Percentiles rank a stretch among this genome's conserved stretches.
These are phyloP conservation scores for Alternaria solani DNA, from an alignment of 2,329 filamentous ascomycete species.

Conservation along the genomic window DNA sequence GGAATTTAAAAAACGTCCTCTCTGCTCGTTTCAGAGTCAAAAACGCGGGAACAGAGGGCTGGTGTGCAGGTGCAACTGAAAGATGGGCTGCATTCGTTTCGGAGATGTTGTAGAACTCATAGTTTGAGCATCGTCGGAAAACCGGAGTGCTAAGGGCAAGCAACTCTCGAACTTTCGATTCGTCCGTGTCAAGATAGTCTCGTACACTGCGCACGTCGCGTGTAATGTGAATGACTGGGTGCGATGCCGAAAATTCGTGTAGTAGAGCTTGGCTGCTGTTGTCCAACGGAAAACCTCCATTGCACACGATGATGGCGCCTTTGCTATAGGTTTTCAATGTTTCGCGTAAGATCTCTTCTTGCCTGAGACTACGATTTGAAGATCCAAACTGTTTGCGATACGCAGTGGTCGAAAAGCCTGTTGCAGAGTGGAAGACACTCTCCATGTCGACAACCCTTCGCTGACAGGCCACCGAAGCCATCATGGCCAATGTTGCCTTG, in stretches of 20 bases:
- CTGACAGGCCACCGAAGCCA: slow-evolving; percentile 74
- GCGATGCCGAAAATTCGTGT: slow-evolving; percentile 67
- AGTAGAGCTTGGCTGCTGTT: slow-evolving; percentile 67
- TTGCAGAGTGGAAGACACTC: slow-evolving; percentile 69
- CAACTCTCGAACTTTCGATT: slow-evolving; percentile 65
- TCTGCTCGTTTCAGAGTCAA: slow-evolving; percentile 73
- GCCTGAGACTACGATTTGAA: slow-evolving; percentile 68
- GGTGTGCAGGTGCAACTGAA: slow-evolving; percentile 35
- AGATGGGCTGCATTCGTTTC: slow-evolving; percentile 54
- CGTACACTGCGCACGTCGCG: slow-evolving; percentile 71
- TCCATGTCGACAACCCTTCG: slow-evolving; percentile 74
- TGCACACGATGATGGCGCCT: slow-evolving; percentile 74
- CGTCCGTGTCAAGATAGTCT: slow-evolving; percentile 63
- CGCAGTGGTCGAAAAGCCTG: slow-evolving; percentile 66
- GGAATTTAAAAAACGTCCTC: slow-evolving; percentile 72
- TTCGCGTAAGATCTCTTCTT: slow-evolving; percentile 68
- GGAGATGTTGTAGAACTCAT: slow-evolving; percentile 79
- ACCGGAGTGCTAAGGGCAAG: slow-evolving; percentile 65
- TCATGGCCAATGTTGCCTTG: slow-evolving; percentile 77
- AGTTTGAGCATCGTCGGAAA: slow-evolving; percentile 72
- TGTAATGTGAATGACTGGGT: slow-evolving; percentile 76
- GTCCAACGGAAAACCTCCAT: slow-evolving; percentile 69
- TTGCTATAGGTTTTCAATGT: slow-evolving; percentile 66
- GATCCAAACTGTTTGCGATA: slow-evolving; percentile 71
- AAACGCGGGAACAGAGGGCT: slow-evolving; percentile 62